Base-by-base conservation (phyloP, 306 rosid species). In the Lathyrus oleraceus region DNA sequence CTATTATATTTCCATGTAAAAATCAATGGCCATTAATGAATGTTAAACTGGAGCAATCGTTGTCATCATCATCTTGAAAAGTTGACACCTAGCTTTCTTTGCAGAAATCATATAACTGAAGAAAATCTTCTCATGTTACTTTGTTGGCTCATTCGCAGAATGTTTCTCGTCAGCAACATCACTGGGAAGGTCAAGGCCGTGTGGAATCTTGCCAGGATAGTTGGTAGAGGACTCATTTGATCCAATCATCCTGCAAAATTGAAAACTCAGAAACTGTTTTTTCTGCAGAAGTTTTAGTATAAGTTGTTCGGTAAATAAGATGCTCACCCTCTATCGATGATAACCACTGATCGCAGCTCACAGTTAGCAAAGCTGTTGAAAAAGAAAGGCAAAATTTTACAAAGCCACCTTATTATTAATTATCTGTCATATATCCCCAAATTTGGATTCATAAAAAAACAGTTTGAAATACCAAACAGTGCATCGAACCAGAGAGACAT, bases 291-390 rank as follows among this genome's bases (percentile, higher is more conserved):
- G 70, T 65, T 23, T 20, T 42, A 68, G 16, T 17, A n/a, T 21
- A 68, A 20, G 39, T 61, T 76, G 25, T 69, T 82, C 16, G 35
- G 49, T 39, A 20, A 67, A 53, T 60, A 64, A 70, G 58, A 11
- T 63, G 66, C 87, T 85, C 75, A 93, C 98, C 96, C 81, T 54
- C 81, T 87, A 69, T 93, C 98, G 62, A 88, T 47, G 43, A 88
- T 70, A 21, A 90, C 85, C 84, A 90, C 58, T 19, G 98, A 93
- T 40, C 96, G 98, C 72, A 93, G 96, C 82, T 90, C 98, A 39
- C 96, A 85, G 57, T 93, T 93, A 2, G 89, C 81, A 81, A 90
- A 93, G 79, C 97, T 93, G 97, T 85, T 36, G 52, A 65, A 64
- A 11, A 9, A 60, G 6, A 51, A 10, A 30, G 23, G n/a, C 61